Conservation (phyloP, 176 grass and related monocot genomes). For the Sorghum bicolor region DNA sequence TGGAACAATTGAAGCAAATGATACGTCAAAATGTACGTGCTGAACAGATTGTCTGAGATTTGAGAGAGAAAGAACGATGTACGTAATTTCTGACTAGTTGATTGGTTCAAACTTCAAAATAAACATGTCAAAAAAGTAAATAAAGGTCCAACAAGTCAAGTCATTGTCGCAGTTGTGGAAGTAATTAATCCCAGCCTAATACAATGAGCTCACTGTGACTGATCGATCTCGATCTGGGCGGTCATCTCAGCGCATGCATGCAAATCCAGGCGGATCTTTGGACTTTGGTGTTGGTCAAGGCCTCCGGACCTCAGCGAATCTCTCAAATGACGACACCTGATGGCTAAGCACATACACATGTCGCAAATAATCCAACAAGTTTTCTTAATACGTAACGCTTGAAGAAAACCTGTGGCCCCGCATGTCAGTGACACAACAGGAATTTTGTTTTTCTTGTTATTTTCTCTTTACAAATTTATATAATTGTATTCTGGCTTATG, state of each 20-base stretch:
- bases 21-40: neutral
- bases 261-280: conserved; percentile 4
- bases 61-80: neutral
- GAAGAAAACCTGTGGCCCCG: neutral
- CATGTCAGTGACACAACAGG: neutral
- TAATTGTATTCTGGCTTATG: neutral
- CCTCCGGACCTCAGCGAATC: conserved; percentile 31
- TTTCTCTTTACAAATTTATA: neutral
- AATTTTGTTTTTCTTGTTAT: neutral
- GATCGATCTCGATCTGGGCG: too few relatives aligned
- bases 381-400: neutral
- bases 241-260: neutral
- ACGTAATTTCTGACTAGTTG: neutral
- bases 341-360: neutral
- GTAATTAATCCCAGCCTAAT: neutral
- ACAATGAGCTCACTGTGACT: neutral
- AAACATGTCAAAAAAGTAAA: neutral
- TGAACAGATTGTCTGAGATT: too few relatives aligned
- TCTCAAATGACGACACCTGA: neutral
- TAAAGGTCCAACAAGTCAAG: neutral
- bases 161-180: neutral
- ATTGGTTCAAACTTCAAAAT: neutral
- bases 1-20: neutral
- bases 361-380: neutral
- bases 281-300: conserved; percentile 23